Percentiles rank a stretch among this genome's conserved stretches.
These are phyloP conservation scores for Calocybe cyanea DNA, from an alignment of 768 basidiomycete species.

Conservation along the genomic window DNA sequence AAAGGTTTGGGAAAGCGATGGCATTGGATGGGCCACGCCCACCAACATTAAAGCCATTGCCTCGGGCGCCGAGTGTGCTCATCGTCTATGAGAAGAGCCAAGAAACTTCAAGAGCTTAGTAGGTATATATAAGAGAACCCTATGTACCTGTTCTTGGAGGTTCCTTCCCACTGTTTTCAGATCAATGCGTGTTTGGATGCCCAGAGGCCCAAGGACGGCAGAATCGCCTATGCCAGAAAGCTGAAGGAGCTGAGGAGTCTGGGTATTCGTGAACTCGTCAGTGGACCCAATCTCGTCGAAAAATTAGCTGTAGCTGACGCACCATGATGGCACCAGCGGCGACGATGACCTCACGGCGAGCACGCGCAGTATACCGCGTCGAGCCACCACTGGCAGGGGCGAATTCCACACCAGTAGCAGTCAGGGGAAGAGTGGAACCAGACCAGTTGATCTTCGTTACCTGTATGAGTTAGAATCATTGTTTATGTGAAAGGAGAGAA, in stretches of 20 bases:
- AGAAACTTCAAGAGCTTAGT: background rate
- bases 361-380: slow-evolving; percentile 36
- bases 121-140: background rate
- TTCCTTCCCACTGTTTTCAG: slow-evolving; percentile 52
- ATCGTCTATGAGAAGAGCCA: slow-evolving; percentile 32
- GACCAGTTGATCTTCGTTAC: slow-evolving; percentile 44
- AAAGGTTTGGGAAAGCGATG: slow-evolving; percentile 50
- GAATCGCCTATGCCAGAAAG: slow-evolving; percentile 57
- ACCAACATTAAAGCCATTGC: slow-evolving; percentile 36
- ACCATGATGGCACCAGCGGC: slow-evolving; percentile 50
- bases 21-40: slow-evolving; percentile 44
- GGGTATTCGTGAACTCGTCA: background rate
- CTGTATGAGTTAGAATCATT: slow-evolving; percentile 16
- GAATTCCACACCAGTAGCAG: slow-evolving; percentile 45
- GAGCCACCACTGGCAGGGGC: slow-evolving; percentile 33
- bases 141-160: slow-evolving; percentile 48
- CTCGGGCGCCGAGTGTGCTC: slow-evolving; percentile 35
- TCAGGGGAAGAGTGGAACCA: slow-evolving; percentile 30
- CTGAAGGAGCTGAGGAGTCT: slow-evolving; percentile 47
- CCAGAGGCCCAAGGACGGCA: slow-evolving; percentile 37
- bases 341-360: slow-evolving; percentile 48
- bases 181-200: slow-evolving; percentile 42
- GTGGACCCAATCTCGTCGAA: background rate
- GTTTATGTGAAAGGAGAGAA: too few relatives aligned
- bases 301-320: background rate